Evolutionary conservation across 192 early-diverging fungal genomes (phyloP).

Genomic region (Umbelopsis isabellina): DNA sequence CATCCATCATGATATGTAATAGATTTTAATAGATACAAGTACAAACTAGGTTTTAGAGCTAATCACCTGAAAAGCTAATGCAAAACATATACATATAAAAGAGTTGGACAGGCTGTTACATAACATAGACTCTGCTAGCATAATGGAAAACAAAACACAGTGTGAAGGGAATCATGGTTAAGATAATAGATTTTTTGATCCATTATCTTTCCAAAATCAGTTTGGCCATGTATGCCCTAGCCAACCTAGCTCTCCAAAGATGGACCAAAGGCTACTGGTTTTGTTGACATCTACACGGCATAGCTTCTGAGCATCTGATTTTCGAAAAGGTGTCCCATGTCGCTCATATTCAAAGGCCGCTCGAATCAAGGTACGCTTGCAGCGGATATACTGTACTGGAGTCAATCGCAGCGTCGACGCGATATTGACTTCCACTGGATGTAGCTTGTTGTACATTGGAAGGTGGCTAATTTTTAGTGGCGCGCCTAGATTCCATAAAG

Average conservation of each 20-base stretch:
- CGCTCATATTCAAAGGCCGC: conserved; percentile 52
- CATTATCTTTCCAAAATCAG: background rate
- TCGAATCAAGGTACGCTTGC: conserved; percentile 76
- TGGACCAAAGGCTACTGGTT: conserved; percentile 84
- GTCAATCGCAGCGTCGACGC: conserved; percentile 82
- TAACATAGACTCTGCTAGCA: too few relatives aligned
- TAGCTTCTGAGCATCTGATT: conserved; percentile 89
- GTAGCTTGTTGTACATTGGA: conserved; percentile 54
- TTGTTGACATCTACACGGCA: conserved; percentile 96
- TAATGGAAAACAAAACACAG: background rate
- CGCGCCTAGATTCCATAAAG: conserved; percentile 38
- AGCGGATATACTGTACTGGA: conserved; percentile 82
- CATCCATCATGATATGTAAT: too few relatives aligned
- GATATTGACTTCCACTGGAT: conserved; percentile 68
- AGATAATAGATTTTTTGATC: background rate
- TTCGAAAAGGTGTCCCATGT: conserved; percentile 66
- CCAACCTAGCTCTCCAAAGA: conserved; percentile 89
- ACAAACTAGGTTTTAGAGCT: too few relatives aligned
- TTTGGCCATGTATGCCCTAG: conserved; percentile 45
- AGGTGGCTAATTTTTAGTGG: conserved; percentile 43
- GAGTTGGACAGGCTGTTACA: too few relatives aligned
- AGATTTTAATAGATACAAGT: too few relatives aligned
- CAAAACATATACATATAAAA: too few relatives aligned
- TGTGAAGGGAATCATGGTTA: background rate
- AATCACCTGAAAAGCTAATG: too few relatives aligned